These are phyloP conservation scores for Lichtheimia hyalospora DNA, from an alignment of 371 early-diverging fungal species.

Conservation along the genomic window DNA sequence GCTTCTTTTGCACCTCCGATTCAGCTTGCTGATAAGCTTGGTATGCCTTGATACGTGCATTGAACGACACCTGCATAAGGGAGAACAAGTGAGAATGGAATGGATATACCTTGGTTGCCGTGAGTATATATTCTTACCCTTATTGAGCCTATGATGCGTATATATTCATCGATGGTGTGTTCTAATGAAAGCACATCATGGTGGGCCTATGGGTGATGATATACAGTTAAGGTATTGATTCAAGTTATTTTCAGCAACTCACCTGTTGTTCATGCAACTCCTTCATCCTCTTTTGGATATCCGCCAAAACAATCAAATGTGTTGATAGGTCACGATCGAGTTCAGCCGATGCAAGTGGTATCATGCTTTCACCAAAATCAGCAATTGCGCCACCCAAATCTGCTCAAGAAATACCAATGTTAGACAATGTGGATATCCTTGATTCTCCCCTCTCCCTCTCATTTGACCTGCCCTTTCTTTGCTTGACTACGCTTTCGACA, in stretches of 20 bases:
- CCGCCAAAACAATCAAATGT: constrained; percentile 65
- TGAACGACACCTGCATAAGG: constrained; percentile 63
- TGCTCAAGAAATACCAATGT: constrained; percentile 1
- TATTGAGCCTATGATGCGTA: constrained; percentile 84
- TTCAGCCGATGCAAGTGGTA: constrained; percentile 76
- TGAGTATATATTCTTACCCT: constrained; percentile 35
- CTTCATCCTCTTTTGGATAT: constrained; percentile 79
- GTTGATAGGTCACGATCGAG: constrained; percentile 63
- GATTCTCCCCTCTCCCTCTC: neutral
- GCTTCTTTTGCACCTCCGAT: constrained; percentile 64
- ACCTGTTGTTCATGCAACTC: constrained; percentile 75
- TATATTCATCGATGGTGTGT: constrained; percentile 85
- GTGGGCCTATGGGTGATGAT: constrained; percentile 41
- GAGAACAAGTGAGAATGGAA: neutral
- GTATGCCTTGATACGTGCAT: constrained; percentile 72
- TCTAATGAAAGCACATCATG: constrained; percentile 74
- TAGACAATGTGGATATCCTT: neutral
- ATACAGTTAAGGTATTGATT: no score
- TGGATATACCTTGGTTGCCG: neutral
- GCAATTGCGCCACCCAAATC: constrained; percentile 74
- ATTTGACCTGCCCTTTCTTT: constrained; percentile 62
- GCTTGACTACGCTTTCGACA: constrained; percentile 78
- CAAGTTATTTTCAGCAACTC: no score
- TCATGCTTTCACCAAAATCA: constrained; percentile 88
- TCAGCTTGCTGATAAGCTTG: constrained; percentile 71